Evolutionary conservation across 1,284 basidiomycete genomes (phyloP).

Genomic region (Earliella scabrosa): DNA sequence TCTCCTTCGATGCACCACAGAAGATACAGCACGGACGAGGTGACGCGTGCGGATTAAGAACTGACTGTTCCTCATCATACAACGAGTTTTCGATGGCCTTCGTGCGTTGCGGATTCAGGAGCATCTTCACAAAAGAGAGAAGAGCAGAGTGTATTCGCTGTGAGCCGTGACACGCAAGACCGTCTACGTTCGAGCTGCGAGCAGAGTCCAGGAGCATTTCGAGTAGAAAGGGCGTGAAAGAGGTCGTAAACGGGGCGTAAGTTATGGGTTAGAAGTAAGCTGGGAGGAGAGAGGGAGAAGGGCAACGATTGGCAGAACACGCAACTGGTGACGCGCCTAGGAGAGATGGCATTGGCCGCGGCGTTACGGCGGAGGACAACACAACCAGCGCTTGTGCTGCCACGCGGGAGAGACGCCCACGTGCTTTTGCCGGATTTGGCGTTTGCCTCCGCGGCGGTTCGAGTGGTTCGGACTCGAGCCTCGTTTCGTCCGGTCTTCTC

Average conservation of each 20-base stretch:
- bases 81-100: neutral
- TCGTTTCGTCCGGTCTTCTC: neutral
- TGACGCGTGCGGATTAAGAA: conserved; percentile 7
- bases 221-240: neutral
- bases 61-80: conserved; percentile 18
- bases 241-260: conserved; percentile 2
- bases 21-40: conserved; percentile 46
- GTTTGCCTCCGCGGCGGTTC: conserved; percentile 17
- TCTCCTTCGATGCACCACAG: conserved; percentile 55
- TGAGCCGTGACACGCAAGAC: neutral
- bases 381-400: neutral
- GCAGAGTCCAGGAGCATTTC: conserved; percentile 1
- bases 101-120: neutral
- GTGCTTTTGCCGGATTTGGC: conserved; percentile 16
- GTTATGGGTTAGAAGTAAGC: neutral
- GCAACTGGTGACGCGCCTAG: neutral
- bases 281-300: neutral
- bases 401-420: conserved; percentile 1
- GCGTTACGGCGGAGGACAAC: neutral
- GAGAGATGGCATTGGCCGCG: neutral
- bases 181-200: conserved; percentile 4
- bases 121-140: conserved; percentile 1
- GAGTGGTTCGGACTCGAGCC: conserved; percentile 7
- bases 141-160: neutral
- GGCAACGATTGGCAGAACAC: neutral